Evolutionary conservation across 225 moss, liverwort and hornwort genomes (phyloP), one percentile per base, ranked within the genome.

Genomic region (Rhytidiadelphus loreus): DNA sequence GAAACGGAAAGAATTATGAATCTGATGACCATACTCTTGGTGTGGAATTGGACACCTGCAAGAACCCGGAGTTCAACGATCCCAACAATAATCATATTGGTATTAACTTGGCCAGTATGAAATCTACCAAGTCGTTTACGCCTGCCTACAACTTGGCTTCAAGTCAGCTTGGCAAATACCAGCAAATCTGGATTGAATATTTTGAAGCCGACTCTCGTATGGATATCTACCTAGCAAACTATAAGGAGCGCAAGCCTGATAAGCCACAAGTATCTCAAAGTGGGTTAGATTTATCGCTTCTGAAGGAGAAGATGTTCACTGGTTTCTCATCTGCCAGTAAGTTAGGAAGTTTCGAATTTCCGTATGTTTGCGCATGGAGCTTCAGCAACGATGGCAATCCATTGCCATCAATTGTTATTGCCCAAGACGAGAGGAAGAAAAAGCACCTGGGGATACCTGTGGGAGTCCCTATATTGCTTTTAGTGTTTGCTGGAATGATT

Each of bases 1-100:
- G 0, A 4, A 41, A 4, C 0, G 0, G 0, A n/a, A 65, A 73
- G n/a, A 57, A 85, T 59, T 23, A 9, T 8, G 39, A 6, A 1
- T 83, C 69, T 18, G 53, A 88, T 22, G 0, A 35, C 15, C 69
- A 83, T 53, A 88, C 77, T 11, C 62, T 86, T 7, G 86, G 35
- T 6, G 62, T 82, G 44, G 86, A 88, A 30, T 56, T 86, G 20
- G 86, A 86, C 30, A 82, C 82, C 28, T 11, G 2, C 11, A 3
- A 7, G n/a, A 85, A 88, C 12, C 52, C 63, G 5, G 44, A 79
- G 63, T 90, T 83, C 9, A 52, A 63, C 7, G 64, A 87, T 80
- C 18, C 39, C 11, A 87, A 80, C 14, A 32, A 12, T 0, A 85
- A 90, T 48, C 90, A 70, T 65, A 65, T 82, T 37, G 82, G 82